These are phyloP conservation scores for Phyllosticta capitalensis DNA, from an alignment of 2,329 filamentous ascomycete species.

Conservation along the genomic window DNA sequence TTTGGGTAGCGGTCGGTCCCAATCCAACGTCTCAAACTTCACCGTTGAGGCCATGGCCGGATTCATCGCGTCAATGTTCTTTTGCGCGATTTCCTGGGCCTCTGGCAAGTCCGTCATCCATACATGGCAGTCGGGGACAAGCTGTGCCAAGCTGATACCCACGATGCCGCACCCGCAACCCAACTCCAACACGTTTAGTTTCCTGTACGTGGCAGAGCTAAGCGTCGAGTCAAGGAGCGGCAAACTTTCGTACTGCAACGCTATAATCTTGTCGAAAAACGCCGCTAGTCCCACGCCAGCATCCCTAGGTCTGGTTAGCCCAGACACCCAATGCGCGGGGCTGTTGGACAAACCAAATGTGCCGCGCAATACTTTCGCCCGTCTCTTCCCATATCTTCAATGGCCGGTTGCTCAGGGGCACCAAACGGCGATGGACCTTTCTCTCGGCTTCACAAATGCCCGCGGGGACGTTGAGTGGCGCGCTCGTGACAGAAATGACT, in stretches of 20 bases:
- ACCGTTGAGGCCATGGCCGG: slow-evolving; percentile 35
- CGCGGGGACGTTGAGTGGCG: slow-evolving; percentile 30
- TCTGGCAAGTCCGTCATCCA: slow-evolving; percentile 58
- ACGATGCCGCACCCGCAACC: slow-evolving; percentile 62
- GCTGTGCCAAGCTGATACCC: slow-evolving; percentile 49
- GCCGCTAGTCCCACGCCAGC: slow-evolving; percentile 49
- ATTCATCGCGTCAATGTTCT: slow-evolving; percentile 42
- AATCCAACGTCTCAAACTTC: slow-evolving; percentile 49
- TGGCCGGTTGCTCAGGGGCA: slow-evolving; percentile 28
- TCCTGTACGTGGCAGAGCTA: slow-evolving; percentile 28
- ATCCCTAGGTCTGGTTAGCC: slow-evolving; percentile 34
- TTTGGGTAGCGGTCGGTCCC: slow-evolving; percentile 45
- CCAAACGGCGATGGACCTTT: slow-evolving; percentile 47
- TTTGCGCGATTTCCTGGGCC: slow-evolving; percentile 49
- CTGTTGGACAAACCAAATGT: slow-evolving; percentile 50
- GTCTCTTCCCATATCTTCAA: slow-evolving; percentile 58
- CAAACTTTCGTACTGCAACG: slow-evolving; percentile 18
- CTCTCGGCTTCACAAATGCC: slow-evolving; percentile 36
- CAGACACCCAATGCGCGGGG: not conserved
- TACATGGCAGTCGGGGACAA: slow-evolving; percentile 43
- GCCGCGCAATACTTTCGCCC: slow-evolving; percentile 61
- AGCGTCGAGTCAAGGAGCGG: slow-evolving; percentile 26
- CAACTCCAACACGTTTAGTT: slow-evolving; percentile 51
- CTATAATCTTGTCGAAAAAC: slow-evolving; percentile 38
- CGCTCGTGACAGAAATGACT: slow-evolving; percentile 50